Evolutionary conservation across 2,329 filamentous ascomycete genomes (phyloP), one percentile per base, ranked within the genome.

Genomic region (Camillea tinctor): DNA sequence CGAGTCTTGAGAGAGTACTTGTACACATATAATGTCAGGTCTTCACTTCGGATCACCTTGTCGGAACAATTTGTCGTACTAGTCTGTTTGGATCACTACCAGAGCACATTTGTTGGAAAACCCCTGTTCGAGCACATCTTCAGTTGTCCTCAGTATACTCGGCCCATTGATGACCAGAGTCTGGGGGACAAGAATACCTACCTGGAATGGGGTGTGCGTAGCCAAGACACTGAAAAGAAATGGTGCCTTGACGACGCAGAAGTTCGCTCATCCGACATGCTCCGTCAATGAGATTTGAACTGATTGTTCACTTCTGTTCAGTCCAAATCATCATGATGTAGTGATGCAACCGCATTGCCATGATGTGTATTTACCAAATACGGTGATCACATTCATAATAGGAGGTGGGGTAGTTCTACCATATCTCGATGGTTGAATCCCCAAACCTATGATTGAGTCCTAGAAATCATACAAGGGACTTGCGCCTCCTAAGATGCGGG

Each of bases 1-100:
- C 50, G 22, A 52, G 50, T 52, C 20, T 52, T 52, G 22, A 52
- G 50, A 26, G 50, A 54, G 58, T 50, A 50, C 44, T 57, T 51
- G 55, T 52, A 49, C 23, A 55, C 51, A 30, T 52, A 54, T 52
- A 50, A 24, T 40, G 17, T 19, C 13, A 49, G 19, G 9, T 44
- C 26, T 17, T 52, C 15, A 23, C 5, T 50, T 51, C n/a, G 13
- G 51, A 15, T 9, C 8, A 44, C 30, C 17, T 4, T 44, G 24
- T 54, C 26, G 44, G n/a, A 30, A 44, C 26, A 52, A 20, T 13
- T 22, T 50, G 52, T 36, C 17, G 23, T 15, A 50, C 2, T 40
- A 11, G 11, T 17, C 49, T 22, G 24, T 40, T 20, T 22, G 44
- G 2, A 50, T 23, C 23, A 44, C 26, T 26, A 68, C 36, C 36